These are phyloP conservation scores for Pyracantha coccinea DNA, from an alignment of 331 rosid genomes.

Conservation along the genomic window DNA sequence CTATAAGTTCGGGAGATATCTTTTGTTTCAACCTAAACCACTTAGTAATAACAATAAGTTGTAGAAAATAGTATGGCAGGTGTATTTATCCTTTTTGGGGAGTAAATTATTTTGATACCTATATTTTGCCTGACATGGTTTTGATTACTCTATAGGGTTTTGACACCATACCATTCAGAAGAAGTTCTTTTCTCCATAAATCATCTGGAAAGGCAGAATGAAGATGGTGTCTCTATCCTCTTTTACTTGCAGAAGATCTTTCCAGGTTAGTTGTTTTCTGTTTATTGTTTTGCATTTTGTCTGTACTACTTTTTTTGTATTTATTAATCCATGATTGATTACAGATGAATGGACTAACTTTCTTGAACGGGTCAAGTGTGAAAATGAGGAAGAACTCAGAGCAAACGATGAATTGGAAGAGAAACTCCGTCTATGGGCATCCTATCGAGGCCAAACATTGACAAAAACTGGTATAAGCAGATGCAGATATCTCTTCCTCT, in stretches of 20 bases:
- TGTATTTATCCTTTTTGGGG: neutral
- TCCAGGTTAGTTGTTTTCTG: slow-evolving; percentile 56
- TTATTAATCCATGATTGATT: slow-evolving; percentile 10
- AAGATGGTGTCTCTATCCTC: slow-evolving; percentile 94
- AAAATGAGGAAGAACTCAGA: slow-evolving; percentile 45
- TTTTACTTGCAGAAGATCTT: slow-evolving; percentile 90
- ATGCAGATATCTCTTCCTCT: neutral
- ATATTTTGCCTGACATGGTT: slow-evolving; percentile 1
- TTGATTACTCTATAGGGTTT: slow-evolving; percentile 40
- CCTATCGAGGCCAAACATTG: slow-evolving; percentile 94
- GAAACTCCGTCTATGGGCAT: slow-evolving; percentile 87
- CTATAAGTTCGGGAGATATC: neutral
- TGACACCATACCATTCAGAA: slow-evolving; percentile 78
- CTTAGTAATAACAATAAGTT: neutral
- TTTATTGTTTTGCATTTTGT: neutral
- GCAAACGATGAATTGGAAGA: slow-evolving; percentile 45
- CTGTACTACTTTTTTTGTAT: slow-evolving; percentile 10
- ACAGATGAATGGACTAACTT: slow-evolving; percentile 93
- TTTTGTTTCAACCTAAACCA: too few species aligned
- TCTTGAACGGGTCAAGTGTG: slow-evolving; percentile 54
- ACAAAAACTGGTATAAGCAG: slow-evolving; percentile 73
- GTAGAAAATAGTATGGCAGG: neutral
- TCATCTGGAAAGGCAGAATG: slow-evolving; percentile 49
- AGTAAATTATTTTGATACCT: neutral
- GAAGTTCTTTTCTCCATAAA: slow-evolving; percentile 71